Evolutionary conservation across 768 basidiomycete genomes (phyloP).

Genomic region (Boletus pseudopeckii): DNA sequence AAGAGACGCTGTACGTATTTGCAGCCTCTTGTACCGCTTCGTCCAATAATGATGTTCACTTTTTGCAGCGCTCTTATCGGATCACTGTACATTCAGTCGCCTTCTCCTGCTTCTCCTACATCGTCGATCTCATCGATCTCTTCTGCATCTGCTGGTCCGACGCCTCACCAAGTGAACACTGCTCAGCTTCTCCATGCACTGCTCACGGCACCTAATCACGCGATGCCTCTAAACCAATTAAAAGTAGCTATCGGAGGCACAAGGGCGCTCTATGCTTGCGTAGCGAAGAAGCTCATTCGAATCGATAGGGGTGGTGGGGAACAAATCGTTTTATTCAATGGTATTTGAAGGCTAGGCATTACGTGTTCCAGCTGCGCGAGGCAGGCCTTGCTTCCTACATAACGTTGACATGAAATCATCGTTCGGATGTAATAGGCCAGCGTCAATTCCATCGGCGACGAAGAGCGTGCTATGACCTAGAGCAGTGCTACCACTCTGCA

Average conservation of each 20-base stretch:
- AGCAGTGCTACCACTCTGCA: background rate
- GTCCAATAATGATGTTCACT: background rate
- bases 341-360: background rate
- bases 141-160: slow-evolving; percentile 40
- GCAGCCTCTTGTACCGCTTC: background rate
- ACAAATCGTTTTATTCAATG: slow-evolving; percentile 72
- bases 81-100: slow-evolving; percentile 46
- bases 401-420: background rate
- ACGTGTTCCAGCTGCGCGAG: background rate
- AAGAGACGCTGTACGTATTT: slow-evolving; percentile 57
- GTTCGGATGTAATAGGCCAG: no score
- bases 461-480: no score
- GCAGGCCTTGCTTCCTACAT: background rate
- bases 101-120: slow-evolving; percentile 54
- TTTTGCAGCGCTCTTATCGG: slow-evolving; percentile 53
- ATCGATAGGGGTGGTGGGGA: slow-evolving; percentile 75
- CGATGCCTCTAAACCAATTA: slow-evolving; percentile 58
- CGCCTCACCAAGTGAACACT: slow-evolving; percentile 67
- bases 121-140: slow-evolving; percentile 51
- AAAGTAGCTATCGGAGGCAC: slow-evolving; percentile 60
- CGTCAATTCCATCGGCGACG: no score
- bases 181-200: slow-evolving; percentile 63
- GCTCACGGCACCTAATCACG: slow-evolving; percentile 49
- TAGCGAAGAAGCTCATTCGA: slow-evolving; percentile 75
- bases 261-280: slow-evolving; percentile 68